Conservation (phyloP, 768 basidiomycete species). For the Trametes sanguinea region DNA sequence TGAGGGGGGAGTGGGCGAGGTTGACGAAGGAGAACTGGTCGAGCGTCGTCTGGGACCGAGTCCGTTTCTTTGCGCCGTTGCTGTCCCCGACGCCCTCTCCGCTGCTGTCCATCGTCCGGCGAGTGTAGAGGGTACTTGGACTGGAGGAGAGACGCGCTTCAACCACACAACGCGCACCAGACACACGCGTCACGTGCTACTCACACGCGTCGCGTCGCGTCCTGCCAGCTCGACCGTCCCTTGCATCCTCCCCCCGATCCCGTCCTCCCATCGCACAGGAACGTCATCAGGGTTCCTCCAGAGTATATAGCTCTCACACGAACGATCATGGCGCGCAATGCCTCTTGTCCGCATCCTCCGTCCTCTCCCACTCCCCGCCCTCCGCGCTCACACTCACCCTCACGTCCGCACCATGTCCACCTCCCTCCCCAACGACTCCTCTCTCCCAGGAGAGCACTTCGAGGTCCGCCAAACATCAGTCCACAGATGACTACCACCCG, state of each 20-base stretch:
- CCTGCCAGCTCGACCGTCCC: background rate
- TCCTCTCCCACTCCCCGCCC: background rate
- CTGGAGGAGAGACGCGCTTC: background rate
- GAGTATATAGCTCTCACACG: too few relatives aligned
- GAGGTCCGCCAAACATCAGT: constrained; percentile 40
- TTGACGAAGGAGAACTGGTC: constrained; percentile 1
- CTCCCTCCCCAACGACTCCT: constrained; percentile 29
- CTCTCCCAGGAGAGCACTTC: constrained; percentile 39
- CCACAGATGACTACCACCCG: constrained; percentile 35
- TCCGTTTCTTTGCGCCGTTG: constrained; percentile 4
- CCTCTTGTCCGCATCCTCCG: background rate
- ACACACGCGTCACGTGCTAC: background rate
- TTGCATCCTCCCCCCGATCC: background rate
- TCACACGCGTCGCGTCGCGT: constrained; percentile 2
- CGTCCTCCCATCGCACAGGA: background rate
- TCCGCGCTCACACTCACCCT: background rate
- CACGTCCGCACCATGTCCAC: constrained; percentile 7
- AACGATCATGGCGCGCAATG: too few relatives aligned
- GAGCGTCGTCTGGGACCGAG: constrained; percentile 17
- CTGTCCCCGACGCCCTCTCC: too few relatives aligned
- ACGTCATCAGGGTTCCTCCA: background rate
- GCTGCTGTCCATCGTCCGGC: background rate
- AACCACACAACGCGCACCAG: background rate
- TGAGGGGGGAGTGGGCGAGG: constrained; percentile 11
- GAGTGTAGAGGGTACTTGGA: background rate